Evolutionary conservation across 768 basidiomycete genomes (phyloP), one percentile per base, ranked within the genome.

Genomic region (Peribolospora kevripleyi): DNA sequence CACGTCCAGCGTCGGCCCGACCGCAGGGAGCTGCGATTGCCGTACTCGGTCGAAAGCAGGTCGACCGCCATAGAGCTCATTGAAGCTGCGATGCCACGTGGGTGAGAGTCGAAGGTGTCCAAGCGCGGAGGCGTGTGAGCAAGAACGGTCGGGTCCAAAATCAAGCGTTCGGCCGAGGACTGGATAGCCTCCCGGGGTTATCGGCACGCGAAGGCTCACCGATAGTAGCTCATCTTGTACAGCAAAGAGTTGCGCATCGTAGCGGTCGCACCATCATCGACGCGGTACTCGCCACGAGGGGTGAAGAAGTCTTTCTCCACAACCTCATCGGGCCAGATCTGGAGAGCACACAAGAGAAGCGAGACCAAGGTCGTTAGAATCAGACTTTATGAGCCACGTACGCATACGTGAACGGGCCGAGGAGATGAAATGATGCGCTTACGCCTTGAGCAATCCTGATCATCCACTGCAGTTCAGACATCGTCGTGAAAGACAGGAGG

Each of bases 181-280:
- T 39, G 43, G 4, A 14, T 10, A 13, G 25, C 25, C 25, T 25
- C 25, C 25, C 1, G 25, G 25, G 11, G 6, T 43, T 42, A 4
- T n/a, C 10, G 5, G 46, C 41, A 3, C 6, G 11, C 8, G 7
- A 14, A 51, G 43, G 61, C 73, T 49, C 57, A 84, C 78, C 88
- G 77, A 65, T 91, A 95, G 67, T 91, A 97, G 11, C 82, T 84
- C 87, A 95, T 87, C 73, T 97, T 97, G 71, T 97, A 97, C 91
- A 98, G 93, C 69, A 98, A 71, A 63, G 85, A 84, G 65, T 93
- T 81, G 71, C 74, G 84, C 93, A 98, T 98, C 9, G 87, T 70
- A 1, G 75, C 70, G 0, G 82, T 78, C 50, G 93, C 93, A 50
- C 70, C 70, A 38, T 83, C 84, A 64, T 95, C 93, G 46, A 98